phyloP scores from a whole-genome alignment of 768 basidiomycete species.

The Boletellus emodensis region DNA sequence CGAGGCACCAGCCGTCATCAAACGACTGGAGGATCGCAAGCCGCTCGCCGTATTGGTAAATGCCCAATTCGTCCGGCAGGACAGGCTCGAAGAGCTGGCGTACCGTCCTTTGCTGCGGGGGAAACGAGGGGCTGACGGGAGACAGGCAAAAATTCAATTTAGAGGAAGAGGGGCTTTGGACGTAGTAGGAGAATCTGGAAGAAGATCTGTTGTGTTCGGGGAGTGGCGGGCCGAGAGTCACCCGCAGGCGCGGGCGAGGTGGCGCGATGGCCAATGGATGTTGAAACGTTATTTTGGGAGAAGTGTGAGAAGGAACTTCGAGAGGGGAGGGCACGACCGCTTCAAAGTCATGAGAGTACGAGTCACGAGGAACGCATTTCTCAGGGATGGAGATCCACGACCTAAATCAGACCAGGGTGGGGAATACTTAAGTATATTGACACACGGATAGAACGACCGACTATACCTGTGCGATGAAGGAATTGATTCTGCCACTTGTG shows the following conservation, averaged over 20 bases:
- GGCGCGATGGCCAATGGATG: slow-evolving; percentile 3
- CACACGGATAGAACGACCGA: not conserved
- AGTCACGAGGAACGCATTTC: slow-evolving; percentile 39
- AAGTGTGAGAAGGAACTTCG: slow-evolving; percentile 36
- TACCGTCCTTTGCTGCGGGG: slow-evolving; percentile 47
- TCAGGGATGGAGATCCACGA: slow-evolving; percentile 51
- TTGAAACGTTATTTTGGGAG: slow-evolving; percentile 34
- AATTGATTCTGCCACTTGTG: slow-evolving; percentile 5
- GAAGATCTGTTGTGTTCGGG: slow-evolving; percentile 33
- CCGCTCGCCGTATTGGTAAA: slow-evolving; percentile 51
- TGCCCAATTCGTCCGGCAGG: slow-evolving; percentile 68
- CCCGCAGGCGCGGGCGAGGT: slow-evolving; percentile 16
- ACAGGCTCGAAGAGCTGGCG: slow-evolving; percentile 64
- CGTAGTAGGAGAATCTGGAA: slow-evolving; percentile 36
- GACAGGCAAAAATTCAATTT: slow-evolving; percentile 9
- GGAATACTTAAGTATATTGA: slow-evolving; percentile 8
- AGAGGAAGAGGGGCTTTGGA: slow-evolving; percentile 21
- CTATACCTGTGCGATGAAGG: slow-evolving; percentile 13
- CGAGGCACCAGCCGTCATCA: slow-evolving; percentile 80
- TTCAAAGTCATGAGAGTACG: slow-evolving; percentile 42
- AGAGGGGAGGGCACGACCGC: slow-evolving; percentile 36
- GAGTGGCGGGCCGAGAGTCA: slow-evolving; percentile 16
- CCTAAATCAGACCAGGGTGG: slow-evolving; percentile 41
- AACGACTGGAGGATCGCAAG: slow-evolving; percentile 62
- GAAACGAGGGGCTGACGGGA: slow-evolving; percentile 18